Percentiles rank a stretch among this genome's conserved stretches.
Evolutionary conservation across 192 early-diverging fungal genomes (phyloP).

Genomic region (Allomyces macrogynus): DNA sequence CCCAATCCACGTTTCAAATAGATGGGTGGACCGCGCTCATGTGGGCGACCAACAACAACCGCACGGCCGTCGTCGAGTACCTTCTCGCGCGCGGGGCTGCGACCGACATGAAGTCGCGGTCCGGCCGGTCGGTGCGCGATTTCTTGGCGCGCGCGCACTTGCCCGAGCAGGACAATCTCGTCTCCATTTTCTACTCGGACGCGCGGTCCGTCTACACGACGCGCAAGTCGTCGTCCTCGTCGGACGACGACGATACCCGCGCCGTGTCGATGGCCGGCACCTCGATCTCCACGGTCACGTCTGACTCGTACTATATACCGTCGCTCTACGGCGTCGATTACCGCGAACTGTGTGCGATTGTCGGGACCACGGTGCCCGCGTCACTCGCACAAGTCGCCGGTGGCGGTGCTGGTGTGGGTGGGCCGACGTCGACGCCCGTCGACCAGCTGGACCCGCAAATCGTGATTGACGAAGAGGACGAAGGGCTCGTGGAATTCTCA

Average conservation of each 20-base stretch:
- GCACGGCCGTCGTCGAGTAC: slow-evolving; percentile 44
- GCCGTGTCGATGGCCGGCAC: background rate
- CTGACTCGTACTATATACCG: background rate
- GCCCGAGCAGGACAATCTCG: background rate
- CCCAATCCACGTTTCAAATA: slow-evolving; percentile 3
- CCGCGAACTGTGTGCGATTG: background rate
- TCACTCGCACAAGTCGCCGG: background rate
- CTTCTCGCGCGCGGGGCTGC: slow-evolving; percentile 61
- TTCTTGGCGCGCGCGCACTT: slow-evolving; percentile 22
- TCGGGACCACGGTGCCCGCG: background rate
- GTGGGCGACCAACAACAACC: slow-evolving; percentile 74
- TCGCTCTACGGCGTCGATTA: background rate
- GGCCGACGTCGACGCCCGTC: background rate
- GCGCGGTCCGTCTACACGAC: background rate
- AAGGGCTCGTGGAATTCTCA: slow-evolving; percentile 27
- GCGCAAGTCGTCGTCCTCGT: background rate
- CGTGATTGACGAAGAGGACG: slow-evolving; percentile 18
- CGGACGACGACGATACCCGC: background rate
- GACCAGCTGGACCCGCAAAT: slow-evolving; percentile 11
- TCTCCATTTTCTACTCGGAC: background rate
- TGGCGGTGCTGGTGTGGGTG: background rate
- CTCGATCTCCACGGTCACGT: background rate
- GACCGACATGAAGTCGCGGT: slow-evolving; percentile 36
- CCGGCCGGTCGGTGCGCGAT: slow-evolving; percentile 53
- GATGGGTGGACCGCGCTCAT: slow-evolving; percentile 75